Evolutionary conservation across 805 yeast genomes (phyloP), one percentile per base, ranked within the genome.

Genomic region (Suhomyces faveliae): DNA sequence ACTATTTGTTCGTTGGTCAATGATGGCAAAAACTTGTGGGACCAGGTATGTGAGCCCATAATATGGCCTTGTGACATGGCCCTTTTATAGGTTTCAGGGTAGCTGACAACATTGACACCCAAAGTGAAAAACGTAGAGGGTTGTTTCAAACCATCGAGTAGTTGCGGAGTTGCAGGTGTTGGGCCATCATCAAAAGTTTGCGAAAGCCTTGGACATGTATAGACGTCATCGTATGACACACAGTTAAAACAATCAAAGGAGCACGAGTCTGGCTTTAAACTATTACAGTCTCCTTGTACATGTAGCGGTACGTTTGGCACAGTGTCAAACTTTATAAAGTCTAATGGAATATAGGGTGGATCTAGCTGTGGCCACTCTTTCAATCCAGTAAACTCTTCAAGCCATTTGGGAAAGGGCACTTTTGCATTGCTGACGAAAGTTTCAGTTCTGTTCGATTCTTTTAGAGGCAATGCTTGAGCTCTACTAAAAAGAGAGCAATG

Each of bases 131-230:
- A 91, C 0, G 96, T 91, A 0, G 90, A 67, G 47, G 78, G 82
- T 38, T 55, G 59, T 6, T 70, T 64, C 53, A 91, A 66, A n/a
- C 73, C 66, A 3, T 72, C 67, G 21, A 90, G 63, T 24, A 92
- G 73, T 38, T 73, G 73, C 4, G 78, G 70, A 0, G 97, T 91
- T 19, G 80, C 76, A 0, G 81, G 81, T 0, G 91, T 78, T 1
- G 99, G 99, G 0, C 99, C 98, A 63, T 92, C 98, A 63, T 92
- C 99, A 66, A 92, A 92, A 0, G 96, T 85, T 67, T 92, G 98
- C 0, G 91, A 81, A 30, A 92, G 70, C 41, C 72, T 70, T 2
- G 84, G 79, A 63, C 97, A 91, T 0, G 92, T 80, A 56, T 71
- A 77, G 4, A 87, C 81, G 61, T 91, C 98, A 64, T 87, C 94